Conservation (phyloP, 192 early-diverging fungal genomes). For the Glomus cerebriforme region DNA sequence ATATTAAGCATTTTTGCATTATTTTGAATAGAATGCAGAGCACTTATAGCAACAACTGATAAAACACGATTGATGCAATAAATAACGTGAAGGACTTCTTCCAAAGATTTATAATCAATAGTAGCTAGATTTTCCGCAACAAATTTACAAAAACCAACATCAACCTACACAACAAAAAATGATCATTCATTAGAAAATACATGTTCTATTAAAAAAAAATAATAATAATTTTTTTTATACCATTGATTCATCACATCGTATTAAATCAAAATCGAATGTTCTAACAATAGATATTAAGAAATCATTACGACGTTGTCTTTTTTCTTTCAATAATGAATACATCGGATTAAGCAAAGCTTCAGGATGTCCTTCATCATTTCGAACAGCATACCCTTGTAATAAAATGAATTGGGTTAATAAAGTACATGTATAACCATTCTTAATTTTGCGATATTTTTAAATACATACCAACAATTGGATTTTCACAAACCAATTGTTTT, state of each 20-base stretch:
- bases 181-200: not conserved
- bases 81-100: conserved; percentile 79
- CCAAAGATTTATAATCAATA: conserved; percentile 76
- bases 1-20: conserved; percentile 27
- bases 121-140: conserved; percentile 82
- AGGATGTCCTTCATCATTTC: conserved; percentile 41
- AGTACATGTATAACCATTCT: not conserved
- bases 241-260: conserved; percentile 1
- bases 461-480: conserved; percentile 45
- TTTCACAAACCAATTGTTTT: conserved; percentile 38
- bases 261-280: conserved; percentile 64
- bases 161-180: conserved; percentile 35
- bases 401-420: not conserved
- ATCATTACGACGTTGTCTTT: conserved; percentile 70
- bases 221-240: too few relatives aligned
- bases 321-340: conserved; percentile 68
- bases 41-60: conserved; percentile 67
- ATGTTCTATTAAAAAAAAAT: conserved; percentile 11
- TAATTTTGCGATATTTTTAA: conserved; percentile 9
- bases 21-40: conserved; percentile 51
- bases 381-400: conserved; percentile 34
- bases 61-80: conserved; percentile 74
- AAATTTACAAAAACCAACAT: conserved; percentile 69
- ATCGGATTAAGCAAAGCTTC: conserved; percentile 64
- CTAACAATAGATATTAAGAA: conserved; percentile 70